These are phyloP conservation scores for Mikania micrantha DNA, from an alignment of 129 eudicot genomes.

Conservation along the genomic window DNA sequence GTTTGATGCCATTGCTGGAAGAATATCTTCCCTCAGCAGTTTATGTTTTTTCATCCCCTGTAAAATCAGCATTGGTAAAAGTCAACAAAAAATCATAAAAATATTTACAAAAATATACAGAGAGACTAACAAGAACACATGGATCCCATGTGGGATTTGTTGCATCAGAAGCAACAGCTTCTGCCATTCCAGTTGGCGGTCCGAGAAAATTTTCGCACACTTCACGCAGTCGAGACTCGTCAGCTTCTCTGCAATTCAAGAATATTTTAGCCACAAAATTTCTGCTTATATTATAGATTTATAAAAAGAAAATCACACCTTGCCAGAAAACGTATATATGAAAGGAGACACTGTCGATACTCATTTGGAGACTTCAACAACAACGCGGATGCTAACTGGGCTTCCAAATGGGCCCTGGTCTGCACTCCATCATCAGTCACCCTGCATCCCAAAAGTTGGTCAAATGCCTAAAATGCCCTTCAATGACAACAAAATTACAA, in stretches of 20 bases:
- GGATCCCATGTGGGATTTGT: constrained; percentile 87
- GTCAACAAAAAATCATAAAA: neutral
- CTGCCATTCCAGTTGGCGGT: constrained; percentile 95
- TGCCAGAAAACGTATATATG: constrained; percentile 83
- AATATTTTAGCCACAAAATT: neutral
- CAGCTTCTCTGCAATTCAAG: constrained; percentile 66
- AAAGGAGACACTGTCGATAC: constrained; percentile 87
- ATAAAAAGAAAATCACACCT: constrained; percentile 42
- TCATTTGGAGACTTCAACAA: constrained; percentile 89
- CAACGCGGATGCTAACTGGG: constrained; percentile 83
- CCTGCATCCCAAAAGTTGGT: constrained; percentile 38
- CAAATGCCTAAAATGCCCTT: constrained; percentile 1
- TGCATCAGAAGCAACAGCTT: constrained; percentile 35
- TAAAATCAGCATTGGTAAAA: neutral
- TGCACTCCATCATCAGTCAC: constrained; percentile 98
- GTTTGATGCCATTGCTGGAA: constrained; percentile 98
- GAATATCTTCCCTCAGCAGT: constrained; percentile 86
- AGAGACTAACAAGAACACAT: constrained; percentile 63
- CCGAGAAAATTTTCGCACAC: constrained; percentile 96
- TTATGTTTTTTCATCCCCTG: constrained; percentile 94
- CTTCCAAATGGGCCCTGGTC: constrained; percentile 95
- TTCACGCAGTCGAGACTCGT: constrained; percentile 85
- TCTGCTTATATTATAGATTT: neutral
- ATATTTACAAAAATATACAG: neutral
- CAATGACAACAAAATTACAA: neutral